Evolutionary conservation across 23 red algal genomes (phyloP).

Genomic region (Chondrus crispus): DNA sequence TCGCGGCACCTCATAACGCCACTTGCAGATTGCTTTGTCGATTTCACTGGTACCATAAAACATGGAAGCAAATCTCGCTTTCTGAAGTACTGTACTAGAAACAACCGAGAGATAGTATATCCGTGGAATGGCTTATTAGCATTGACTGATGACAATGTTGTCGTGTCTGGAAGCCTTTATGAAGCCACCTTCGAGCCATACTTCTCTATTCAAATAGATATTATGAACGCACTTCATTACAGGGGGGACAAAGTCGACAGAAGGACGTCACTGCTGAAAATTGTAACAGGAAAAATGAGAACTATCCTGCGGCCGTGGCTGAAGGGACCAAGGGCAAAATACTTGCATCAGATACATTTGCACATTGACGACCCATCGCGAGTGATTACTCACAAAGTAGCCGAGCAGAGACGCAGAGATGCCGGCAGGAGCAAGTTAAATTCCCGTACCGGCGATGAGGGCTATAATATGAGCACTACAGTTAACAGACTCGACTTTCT

Average conservation of each 20-base stretch:
- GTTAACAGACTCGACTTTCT: background rate
- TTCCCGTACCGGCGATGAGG: background rate
- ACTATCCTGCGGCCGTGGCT: background rate
- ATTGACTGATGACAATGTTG: background rate
- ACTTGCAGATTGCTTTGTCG: background rate
- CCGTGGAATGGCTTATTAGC: background rate
- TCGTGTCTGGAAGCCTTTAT: background rate
- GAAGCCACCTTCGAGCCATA: background rate
- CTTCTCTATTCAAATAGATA: background rate
- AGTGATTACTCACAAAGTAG: background rate
- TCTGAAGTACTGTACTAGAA: background rate
- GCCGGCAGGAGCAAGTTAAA: background rate
- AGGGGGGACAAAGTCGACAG: background rate
- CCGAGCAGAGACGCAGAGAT: background rate
- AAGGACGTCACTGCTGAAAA: background rate
- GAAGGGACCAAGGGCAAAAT: background rate
- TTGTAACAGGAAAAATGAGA: background rate
- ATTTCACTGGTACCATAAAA: background rate
- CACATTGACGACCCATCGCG: background rate
- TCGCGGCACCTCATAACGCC: background rate
- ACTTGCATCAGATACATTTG: background rate
- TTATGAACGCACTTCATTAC: background rate
- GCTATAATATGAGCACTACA: background rate
- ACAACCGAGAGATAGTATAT: background rate
- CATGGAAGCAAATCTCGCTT: background rate